These are phyloP conservation scores for Bryoerythrophyllum caledonicum DNA, from an alignment of 225 moss, liverwort and hornwort species.

Conservation along the genomic window DNA sequence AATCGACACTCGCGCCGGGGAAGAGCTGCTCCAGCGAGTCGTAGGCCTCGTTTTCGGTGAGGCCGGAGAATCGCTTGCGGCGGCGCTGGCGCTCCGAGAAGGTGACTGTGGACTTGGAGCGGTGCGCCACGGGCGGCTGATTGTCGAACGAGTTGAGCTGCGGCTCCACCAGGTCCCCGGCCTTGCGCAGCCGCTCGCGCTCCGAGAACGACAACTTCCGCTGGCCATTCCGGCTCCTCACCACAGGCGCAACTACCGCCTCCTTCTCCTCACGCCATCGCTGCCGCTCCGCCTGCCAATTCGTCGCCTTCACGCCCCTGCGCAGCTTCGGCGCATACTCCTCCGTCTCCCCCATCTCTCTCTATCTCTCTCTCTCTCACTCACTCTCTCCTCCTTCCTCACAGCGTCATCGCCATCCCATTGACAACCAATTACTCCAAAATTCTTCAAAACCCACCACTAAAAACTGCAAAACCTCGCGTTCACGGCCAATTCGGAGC, in stretches of 20 bases:
- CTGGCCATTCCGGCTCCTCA: slow-evolving; percentile 33
- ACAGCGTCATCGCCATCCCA: not conserved
- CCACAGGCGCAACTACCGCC: slow-evolving; percentile 4
- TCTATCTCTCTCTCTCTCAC: not conserved
- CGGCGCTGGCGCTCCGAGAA: slow-evolving; percentile 79
- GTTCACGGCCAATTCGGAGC: not conserved
- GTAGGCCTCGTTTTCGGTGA: slow-evolving; percentile 58
- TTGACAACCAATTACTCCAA: slow-evolving; percentile 10
- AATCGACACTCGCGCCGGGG: slow-evolving; percentile 67
- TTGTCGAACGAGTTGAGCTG: slow-evolving; percentile 61
- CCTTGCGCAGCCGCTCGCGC: slow-evolving; percentile 63
- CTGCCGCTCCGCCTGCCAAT: slow-evolving; percentile 58
- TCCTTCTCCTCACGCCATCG: slow-evolving; percentile 45
- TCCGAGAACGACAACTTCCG: slow-evolving; percentile 36
- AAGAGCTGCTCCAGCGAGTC: slow-evolving; percentile 83
- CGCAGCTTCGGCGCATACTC: slow-evolving; percentile 43
- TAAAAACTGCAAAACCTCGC: not conserved
- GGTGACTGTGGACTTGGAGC: slow-evolving; percentile 56
- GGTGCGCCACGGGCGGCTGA: slow-evolving; percentile 62
- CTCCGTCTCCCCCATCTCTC: not conserved
- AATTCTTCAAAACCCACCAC: not conserved
- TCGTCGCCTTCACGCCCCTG: slow-evolving; percentile 50
- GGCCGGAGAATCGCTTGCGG: slow-evolving; percentile 41
- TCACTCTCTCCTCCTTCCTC: not conserved
- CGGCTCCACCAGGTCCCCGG: slow-evolving; percentile 57